Evolutionary conservation across 805 yeast genomes (phyloP), one percentile per base, ranked within the genome.

Genomic region (Monosporozyma servazzii): DNA sequence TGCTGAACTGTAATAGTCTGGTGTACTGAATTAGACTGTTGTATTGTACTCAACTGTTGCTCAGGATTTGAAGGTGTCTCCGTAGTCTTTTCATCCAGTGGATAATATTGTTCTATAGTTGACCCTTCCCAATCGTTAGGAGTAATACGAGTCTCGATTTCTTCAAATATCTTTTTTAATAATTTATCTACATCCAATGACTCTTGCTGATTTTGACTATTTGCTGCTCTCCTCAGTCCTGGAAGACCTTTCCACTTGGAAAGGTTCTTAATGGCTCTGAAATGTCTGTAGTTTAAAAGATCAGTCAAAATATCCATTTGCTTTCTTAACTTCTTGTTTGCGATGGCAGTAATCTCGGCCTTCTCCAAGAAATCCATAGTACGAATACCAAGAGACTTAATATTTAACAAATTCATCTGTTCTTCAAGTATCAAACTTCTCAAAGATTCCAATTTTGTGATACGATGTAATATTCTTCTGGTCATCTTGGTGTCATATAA

Each of bases 81-180:
- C 5, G 21, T 41, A 2, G 17, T 15, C 17, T 41, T 6, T 21
- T 21, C 18, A 5, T 20, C 29, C n/a, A 11, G 21, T 15, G 25
- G 27, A 10, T 13, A 8, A n/a, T 20, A 41, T 10, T 41, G 29
- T 13, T 41, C 44, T 20, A 41, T 3, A 3, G 11, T 21, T 5
- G 44, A 21, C 1, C 44, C 44, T 4, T 13, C 29, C 44, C 29
- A 41, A 20, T 41, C 44, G 3, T 7, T 15, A 21, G 44, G 29
- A 41, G 15, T 41, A 10, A 41, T 10, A 11, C 21, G 33, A 21
- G 18, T 9, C 15, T 42, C 52, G 31, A 58, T 58, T 31, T 55
- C 56, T 40, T 51, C 48, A 43, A 71, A 60, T 42, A 63, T 60
- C 50, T 67, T 64, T 15, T 64, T 63, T 1, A 64, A 62, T 1